A percentile compares a stretch with the other conserved stretches of the same genome.
phyloP scores from a whole-genome alignment of 768 basidiomycete species.

The Tephrocybe sp. region DNA sequence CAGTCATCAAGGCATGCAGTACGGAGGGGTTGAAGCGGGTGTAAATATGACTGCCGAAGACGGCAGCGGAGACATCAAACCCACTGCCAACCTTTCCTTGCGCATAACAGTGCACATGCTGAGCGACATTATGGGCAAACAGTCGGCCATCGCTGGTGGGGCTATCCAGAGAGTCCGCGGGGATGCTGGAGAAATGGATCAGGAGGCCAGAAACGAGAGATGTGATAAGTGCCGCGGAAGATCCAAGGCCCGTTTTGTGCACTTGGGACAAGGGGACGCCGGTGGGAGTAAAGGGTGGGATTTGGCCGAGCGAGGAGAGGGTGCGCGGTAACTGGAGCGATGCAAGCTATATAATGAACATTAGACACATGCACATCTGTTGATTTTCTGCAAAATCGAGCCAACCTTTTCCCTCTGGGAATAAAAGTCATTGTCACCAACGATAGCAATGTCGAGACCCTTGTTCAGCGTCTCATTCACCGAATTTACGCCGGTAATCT shows the following conservation, averaged over 20 bases:
- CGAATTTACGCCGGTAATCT: constrained; percentile 46
- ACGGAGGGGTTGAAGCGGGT: constrained; percentile 79
- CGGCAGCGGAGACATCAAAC: constrained; percentile 93
- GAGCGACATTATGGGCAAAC: constrained; percentile 88
- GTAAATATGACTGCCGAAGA: constrained; percentile 93
- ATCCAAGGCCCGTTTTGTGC: constrained; percentile 98
- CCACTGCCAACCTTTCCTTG: constrained; percentile 98
- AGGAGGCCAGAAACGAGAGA: constrained; percentile 87
- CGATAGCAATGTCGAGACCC: constrained; percentile 76
- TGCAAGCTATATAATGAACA: constrained; percentile 49
- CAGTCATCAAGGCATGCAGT: constrained; percentile 62
- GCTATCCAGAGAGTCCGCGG: constrained; percentile 43
- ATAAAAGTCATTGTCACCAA: constrained; percentile 97
- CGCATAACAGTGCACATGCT: constrained; percentile 92
- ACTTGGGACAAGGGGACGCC: constrained; percentile 70
- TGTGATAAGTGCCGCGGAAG: constrained; percentile 95
- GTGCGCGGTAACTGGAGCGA: constrained; percentile 59
- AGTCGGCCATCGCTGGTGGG: constrained; percentile 44
- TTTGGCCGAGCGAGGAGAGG: constrained; percentile 56
- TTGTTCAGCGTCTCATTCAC: constrained; percentile 41
- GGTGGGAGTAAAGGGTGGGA: constrained; percentile 76
- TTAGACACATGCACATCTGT: not conserved
- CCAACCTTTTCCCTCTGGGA: constrained; percentile 85
- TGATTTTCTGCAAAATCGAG: not conserved
- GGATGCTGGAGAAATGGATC: constrained; percentile 66